A percentile compares a stretch with the other conserved stretches of the same genome.
Conservation (phyloP, 768 basidiomycete species). For the Tricholoma bakamatsutake region DNA sequence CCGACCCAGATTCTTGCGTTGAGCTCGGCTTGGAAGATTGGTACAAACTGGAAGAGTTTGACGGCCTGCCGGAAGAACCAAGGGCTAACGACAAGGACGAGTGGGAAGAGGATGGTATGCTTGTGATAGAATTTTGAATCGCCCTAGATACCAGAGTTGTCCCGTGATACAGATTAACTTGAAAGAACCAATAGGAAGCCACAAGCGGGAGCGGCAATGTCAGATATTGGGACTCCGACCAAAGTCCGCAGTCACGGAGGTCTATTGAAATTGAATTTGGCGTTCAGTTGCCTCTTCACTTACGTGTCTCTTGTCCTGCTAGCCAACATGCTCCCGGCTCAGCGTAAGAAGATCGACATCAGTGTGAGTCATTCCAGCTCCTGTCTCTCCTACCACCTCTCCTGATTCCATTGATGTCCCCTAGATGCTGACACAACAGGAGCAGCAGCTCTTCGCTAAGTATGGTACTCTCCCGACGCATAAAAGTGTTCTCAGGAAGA, state of each 20-base stretch:
- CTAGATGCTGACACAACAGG: conserved; percentile 81
- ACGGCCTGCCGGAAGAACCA: neutral
- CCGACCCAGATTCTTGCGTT: conserved; percentile 7
- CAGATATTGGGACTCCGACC: conserved; percentile 20
- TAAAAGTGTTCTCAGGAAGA: conserved; percentile 90
- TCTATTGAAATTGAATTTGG: conserved; percentile 7
- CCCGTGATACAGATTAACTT: neutral
- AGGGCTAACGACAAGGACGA: neutral
- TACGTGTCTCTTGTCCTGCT: conserved; percentile 12
- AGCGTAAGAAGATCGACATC: conserved; percentile 92
- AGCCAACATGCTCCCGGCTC: conserved; percentile 61
- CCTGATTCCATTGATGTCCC: conserved; percentile 19
- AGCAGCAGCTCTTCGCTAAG: conserved; percentile 89
- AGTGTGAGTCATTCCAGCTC: conserved; percentile 53
- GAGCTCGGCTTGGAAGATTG: conserved; percentile 4
- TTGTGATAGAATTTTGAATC: conserved; percentile 10
- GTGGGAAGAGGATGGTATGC: conserved; percentile 6
- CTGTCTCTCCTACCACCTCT: conserved; percentile 4
- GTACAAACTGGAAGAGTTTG: conserved; percentile 6
- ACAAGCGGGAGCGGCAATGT: neutral
- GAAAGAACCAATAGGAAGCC: neutral
- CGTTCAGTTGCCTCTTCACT: conserved; percentile 23
- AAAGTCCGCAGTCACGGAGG: conserved; percentile 22
- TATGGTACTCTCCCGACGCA: conserved; percentile 94
- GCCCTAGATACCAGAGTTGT: neutral